A percentile compares a stretch with the other conserved stretches of the same genome.
Conservation (phyloP, 2,329 filamentous ascomycete genomes). For the Colletotrichum graminicola region DNA sequence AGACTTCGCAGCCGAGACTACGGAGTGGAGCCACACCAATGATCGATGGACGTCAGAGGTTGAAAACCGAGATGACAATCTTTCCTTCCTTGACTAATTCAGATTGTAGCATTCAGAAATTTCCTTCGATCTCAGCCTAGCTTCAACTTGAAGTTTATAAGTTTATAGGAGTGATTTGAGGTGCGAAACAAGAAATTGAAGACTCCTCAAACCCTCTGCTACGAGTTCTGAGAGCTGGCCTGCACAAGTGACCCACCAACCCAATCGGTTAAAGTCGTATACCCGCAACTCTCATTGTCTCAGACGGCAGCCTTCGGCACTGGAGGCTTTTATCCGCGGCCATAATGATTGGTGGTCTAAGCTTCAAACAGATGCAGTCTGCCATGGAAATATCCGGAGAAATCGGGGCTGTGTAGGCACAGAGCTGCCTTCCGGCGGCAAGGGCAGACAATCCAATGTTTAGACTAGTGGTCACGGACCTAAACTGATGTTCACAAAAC, state of each 20-base stretch:
- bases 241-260: constrained; percentile 8
- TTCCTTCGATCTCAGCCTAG: neutral
- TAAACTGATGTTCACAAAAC: neutral
- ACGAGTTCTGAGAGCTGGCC: constrained; percentile 7
- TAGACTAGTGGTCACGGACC: constrained; percentile 7
- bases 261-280: neutral
- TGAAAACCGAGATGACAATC: neutral
- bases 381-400: constrained; percentile 14
- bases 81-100: neutral
- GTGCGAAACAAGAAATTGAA: neutral
- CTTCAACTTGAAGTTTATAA: constrained; percentile 7
- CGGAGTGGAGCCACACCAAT: neutral
- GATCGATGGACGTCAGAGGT: too few relatives aligned
- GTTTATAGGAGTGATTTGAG: too few relatives aligned
- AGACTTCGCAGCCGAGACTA: too few relatives aligned
- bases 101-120: too few relatives aligned
- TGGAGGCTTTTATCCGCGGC: constrained; percentile 19
- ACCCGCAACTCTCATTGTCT: neutral
- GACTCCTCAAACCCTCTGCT: constrained; percentile 3
- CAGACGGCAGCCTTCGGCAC: neutral
- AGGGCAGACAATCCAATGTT: constrained; percentile 1
- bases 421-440: constrained; percentile 3
- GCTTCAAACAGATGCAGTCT: neutral
- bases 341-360: constrained; percentile 4
- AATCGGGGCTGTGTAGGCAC: constrained; percentile 27